Evolutionary conservation across 208 protist genomes (phyloP).

Genomic region (Wallacemonas sp.): DNA sequence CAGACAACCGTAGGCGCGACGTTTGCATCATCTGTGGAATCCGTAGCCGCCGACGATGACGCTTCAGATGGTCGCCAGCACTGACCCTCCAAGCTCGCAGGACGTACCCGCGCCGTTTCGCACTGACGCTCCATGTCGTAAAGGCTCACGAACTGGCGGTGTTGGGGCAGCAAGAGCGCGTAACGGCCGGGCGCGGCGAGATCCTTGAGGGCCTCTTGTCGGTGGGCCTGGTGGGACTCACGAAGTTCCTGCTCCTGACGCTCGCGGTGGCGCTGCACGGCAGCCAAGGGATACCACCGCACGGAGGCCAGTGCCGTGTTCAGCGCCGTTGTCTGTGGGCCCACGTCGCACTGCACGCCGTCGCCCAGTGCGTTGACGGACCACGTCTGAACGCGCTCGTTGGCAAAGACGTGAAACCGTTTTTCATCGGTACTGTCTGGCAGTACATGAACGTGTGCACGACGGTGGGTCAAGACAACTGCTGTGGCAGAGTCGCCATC

Average conservation of each 20-base stretch:
- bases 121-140: constrained; percentile 7
- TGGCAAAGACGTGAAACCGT: constrained; percentile 26
- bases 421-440: constrained; percentile 45
- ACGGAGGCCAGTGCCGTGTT: not conserved
- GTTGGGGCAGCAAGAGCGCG: not conserved
- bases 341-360: not conserved
- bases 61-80: no score
- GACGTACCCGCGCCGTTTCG: not conserved
- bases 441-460: constrained; percentile 37
- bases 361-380: constrained; percentile 1
- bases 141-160: constrained; percentile 3
- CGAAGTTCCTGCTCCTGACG: not conserved
- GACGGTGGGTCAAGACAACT: not conserved
- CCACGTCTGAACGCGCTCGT: constrained; percentile 3
- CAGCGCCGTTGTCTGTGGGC: not conserved
- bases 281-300: not conserved
- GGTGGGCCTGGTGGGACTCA: not conserved
- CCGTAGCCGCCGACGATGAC: not conserved
- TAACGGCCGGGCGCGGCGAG: not conserved
- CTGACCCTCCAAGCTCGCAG: not conserved
- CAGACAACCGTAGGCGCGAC: not conserved
- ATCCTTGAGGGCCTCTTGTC: not conserved
- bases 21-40: not conserved
- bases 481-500: not conserved
- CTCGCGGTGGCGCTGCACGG: not conserved